phyloP scores from a whole-genome alignment of 257 asterid species.

The Salvia splendens region DNA sequence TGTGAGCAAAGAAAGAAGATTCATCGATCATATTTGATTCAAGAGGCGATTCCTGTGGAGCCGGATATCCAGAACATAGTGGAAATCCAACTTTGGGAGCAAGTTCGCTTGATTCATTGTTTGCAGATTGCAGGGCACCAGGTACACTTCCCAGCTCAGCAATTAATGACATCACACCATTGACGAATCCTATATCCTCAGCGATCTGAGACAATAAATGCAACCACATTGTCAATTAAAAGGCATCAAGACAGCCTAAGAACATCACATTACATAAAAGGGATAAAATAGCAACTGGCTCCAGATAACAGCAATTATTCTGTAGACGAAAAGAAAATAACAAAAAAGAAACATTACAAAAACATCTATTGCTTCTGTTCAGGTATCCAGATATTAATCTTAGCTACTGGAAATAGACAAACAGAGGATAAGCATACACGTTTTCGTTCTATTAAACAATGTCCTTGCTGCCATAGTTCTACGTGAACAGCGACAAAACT shows the following conservation, averaged over 20 bases:
- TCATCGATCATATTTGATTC: slow-evolving; percentile 35
- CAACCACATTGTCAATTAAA: slow-evolving; percentile 16
- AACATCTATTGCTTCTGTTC: neutral
- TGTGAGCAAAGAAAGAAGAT: slow-evolving; percentile 32
- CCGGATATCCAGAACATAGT: slow-evolving; percentile 31
- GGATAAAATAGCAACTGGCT: neutral
- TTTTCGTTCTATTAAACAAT: neutral
- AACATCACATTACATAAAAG: neutral
- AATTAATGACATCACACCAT: slow-evolving; percentile 56
- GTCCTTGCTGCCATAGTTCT: neutral
- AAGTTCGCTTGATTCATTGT: slow-evolving; percentile 44
- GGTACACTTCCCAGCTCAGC: slow-evolving; percentile 67
- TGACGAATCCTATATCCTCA: slow-evolving; percentile 63
- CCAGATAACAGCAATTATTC: neutral
- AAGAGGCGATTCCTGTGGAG: slow-evolving; percentile 34
- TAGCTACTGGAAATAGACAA: neutral
- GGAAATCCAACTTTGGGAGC: slow-evolving; percentile 45
- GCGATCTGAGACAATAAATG: slow-evolving; percentile 50
- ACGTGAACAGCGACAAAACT: slow-evolving; percentile 17
- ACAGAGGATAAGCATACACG: slow-evolving; percentile 3
- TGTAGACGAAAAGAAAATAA: neutral
- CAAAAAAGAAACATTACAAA: neutral
- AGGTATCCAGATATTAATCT: neutral
- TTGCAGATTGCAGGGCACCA: slow-evolving; percentile 53
- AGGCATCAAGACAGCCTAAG: slow-evolving; percentile 14